Percentiles rank a stretch among this genome's conserved stretches.
phyloP scores from a whole-genome alignment of 2,329 filamentous ascomycete species.

The Fusarium incarnatum region DNA sequence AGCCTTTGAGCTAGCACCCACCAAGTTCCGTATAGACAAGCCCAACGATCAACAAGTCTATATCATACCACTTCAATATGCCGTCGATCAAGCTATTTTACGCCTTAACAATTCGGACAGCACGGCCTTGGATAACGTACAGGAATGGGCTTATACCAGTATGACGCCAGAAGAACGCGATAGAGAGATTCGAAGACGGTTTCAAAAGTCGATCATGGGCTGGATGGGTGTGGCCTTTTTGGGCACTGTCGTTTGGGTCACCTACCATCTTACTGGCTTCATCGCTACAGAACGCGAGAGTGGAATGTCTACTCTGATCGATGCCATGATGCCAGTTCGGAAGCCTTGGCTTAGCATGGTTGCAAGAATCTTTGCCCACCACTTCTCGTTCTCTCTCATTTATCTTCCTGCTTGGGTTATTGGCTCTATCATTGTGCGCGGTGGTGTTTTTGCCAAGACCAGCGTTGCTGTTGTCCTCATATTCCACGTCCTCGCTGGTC shows the following conservation, averaged over 20 bases:
- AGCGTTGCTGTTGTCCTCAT: constrained; percentile 74
- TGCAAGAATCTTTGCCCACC: constrained; percentile 81
- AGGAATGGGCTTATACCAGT: constrained; percentile 82
- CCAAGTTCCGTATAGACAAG: constrained; percentile 72
- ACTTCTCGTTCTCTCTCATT: constrained; percentile 81
- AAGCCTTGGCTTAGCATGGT: constrained; percentile 81
- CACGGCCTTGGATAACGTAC: constrained; percentile 51
- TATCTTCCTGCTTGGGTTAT: constrained; percentile 88
- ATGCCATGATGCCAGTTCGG: constrained; percentile 88
- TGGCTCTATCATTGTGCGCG: constrained; percentile 72
- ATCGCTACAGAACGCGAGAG: constrained; percentile 87
- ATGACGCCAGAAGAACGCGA: constrained; percentile 75
- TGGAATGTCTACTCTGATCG: constrained; percentile 88
- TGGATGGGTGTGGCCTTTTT: constrained; percentile 84
- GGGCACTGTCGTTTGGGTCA: constrained; percentile 81
- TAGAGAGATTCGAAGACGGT: constrained; percentile 73
- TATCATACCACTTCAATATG: constrained; percentile 80
- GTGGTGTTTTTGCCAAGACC: constrained; percentile 73
- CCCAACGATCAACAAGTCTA: constrained; percentile 83
- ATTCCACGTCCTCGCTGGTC: constrained; percentile 80
- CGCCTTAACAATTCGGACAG: constrained; percentile 58
- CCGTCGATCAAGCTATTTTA: constrained; percentile 80
- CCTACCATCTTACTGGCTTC: constrained; percentile 88
- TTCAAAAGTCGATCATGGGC: constrained; percentile 77
- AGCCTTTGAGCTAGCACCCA: constrained; percentile 66